These are phyloP conservation scores for Ormosia emarginata DNA, from an alignment of 306 rosid genomes.

Conservation along the genomic window DNA sequence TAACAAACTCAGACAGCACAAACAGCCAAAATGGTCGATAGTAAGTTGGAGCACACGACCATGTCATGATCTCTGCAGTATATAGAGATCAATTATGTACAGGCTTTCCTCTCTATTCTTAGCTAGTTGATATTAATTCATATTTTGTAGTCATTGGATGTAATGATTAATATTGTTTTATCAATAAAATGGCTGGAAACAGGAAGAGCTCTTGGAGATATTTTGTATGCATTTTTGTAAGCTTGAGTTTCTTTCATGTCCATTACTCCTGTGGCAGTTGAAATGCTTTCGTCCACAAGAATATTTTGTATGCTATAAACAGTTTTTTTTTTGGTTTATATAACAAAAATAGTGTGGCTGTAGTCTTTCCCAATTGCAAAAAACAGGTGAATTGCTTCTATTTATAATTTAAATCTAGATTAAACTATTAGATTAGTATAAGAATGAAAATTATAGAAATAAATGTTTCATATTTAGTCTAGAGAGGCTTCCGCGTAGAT, in stretches of 20 bases:
- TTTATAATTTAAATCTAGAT: too few relatives aligned
- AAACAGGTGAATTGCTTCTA: too few relatives aligned
- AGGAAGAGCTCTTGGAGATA: background rate
- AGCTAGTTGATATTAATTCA: slow-evolving; percentile 36
- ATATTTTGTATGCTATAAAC: too few relatives aligned
- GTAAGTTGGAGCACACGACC: background rate
- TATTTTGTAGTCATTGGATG: slow-evolving; percentile 34
- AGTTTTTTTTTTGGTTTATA: too few relatives aligned
- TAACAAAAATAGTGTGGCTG: background rate
- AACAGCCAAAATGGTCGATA: slow-evolving; percentile 14
- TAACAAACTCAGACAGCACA: slow-evolving; percentile 5
- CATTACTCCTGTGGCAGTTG: background rate
- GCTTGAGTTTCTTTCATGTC: background rate
- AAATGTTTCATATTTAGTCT: too few relatives aligned
- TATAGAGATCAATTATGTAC: slow-evolving; percentile 31
- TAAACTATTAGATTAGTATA: too few relatives aligned
- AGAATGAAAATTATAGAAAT: too few relatives aligned
- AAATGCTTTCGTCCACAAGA: slow-evolving; percentile 10
- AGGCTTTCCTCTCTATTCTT: slow-evolving; percentile 9
- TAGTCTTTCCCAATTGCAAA: background rate
- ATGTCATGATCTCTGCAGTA: background rate
- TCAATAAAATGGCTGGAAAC: slow-evolving; percentile 15
- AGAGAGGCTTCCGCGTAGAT: too few relatives aligned
- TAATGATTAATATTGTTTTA: slow-evolving; percentile 14
- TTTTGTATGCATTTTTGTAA: background rate